Evolutionary conservation across 75 land plant genomes (phyloP).

Genomic region (Picea sitchensis): DNA sequence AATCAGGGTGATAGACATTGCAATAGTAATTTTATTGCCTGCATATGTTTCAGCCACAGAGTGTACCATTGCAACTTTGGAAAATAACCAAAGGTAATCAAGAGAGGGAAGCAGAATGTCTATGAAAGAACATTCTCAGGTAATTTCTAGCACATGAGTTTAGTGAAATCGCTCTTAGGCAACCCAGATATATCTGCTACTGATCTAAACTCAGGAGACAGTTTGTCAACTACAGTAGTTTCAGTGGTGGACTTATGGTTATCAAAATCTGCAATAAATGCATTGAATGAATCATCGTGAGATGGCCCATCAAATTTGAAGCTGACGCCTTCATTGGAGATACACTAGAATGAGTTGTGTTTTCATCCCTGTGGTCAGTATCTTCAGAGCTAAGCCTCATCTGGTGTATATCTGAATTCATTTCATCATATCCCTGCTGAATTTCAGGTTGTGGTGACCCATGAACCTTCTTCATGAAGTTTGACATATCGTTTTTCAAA

Average conservation of each 20-base stretch:
- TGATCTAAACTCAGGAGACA: slow-evolving; percentile 26
- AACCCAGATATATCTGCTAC: slow-evolving; percentile 39
- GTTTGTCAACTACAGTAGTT: slow-evolving; percentile 26
- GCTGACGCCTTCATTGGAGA: not conserved
- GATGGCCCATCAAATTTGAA: too few species aligned
- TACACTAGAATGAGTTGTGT: too few species aligned
- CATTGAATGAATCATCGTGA: too few species aligned
- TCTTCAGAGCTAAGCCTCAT: too few species aligned
- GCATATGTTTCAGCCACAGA: slow-evolving; percentile 61
- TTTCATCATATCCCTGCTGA: too few species aligned
- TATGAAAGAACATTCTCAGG: slow-evolving; percentile 51
- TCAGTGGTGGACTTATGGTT: too few species aligned
- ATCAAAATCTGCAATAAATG: too few species aligned
- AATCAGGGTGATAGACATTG: slow-evolving; percentile 18
- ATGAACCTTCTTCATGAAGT: too few species aligned
- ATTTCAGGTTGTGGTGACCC: slow-evolving; percentile 14
- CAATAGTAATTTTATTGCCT: slow-evolving; percentile 24
- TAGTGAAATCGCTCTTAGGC: slow-evolving; percentile 29
- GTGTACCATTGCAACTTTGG: slow-evolving; percentile 55
- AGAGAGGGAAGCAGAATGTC: slow-evolving; percentile 53
- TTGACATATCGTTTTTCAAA: slow-evolving; percentile 9
- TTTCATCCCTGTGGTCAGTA: too few species aligned
- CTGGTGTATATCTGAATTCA: too few species aligned
- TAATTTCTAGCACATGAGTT: slow-evolving; percentile 36
- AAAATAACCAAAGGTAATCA: slow-evolving; percentile 43